These are phyloP conservation scores for Lichtheimia hyalospora DNA, from an alignment of 371 early-diverging fungal species.

Conservation along the genomic window DNA sequence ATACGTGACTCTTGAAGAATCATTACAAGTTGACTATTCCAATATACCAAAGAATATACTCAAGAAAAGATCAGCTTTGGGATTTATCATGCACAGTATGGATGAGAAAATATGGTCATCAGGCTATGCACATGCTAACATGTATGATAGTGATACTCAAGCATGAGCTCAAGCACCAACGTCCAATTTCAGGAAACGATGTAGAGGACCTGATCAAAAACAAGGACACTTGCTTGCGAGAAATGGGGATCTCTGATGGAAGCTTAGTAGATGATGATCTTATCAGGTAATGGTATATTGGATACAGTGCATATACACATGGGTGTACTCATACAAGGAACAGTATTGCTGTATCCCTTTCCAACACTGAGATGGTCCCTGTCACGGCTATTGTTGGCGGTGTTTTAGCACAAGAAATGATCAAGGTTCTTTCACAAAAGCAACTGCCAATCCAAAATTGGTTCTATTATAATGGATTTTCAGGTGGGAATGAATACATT, in stretches of 20 bases:
- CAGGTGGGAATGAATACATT: slow-evolving; percentile 38
- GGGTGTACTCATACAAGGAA: too few relatives aligned
- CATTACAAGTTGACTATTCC: slow-evolving; percentile 34
- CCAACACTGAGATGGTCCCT: slow-evolving; percentile 68
- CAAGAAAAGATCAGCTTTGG: slow-evolving; percentile 46
- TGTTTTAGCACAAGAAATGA: slow-evolving; percentile 84
- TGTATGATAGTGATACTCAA: slow-evolving; percentile 26
- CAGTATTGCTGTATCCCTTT: slow-evolving; percentile 41
- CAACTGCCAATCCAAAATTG: slow-evolving; percentile 83
- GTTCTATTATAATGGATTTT: slow-evolving; percentile 71
- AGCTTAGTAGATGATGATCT: slow-evolving; percentile 46
- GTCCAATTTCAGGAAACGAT: slow-evolving; percentile 22
- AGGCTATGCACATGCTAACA: too few relatives aligned
- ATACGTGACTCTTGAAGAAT: slow-evolving; percentile 46
- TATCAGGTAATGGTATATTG: slow-evolving; percentile 38
- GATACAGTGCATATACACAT: too few relatives aligned
- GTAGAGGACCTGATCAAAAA: slow-evolving; percentile 16
- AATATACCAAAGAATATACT: slow-evolving; percentile 29
- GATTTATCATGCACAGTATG: slow-evolving; percentile 57
- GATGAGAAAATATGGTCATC: not conserved
- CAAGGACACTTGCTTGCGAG: slow-evolving; percentile 19
- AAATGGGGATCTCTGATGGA: slow-evolving; percentile 37
- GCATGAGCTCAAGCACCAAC: slow-evolving; percentile 31
- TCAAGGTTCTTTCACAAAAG: slow-evolving; percentile 79
- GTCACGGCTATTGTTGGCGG: slow-evolving; percentile 88